Conservation (phyloP, 805 yeast genomes). For the Candida cerambycidarum region DNA sequence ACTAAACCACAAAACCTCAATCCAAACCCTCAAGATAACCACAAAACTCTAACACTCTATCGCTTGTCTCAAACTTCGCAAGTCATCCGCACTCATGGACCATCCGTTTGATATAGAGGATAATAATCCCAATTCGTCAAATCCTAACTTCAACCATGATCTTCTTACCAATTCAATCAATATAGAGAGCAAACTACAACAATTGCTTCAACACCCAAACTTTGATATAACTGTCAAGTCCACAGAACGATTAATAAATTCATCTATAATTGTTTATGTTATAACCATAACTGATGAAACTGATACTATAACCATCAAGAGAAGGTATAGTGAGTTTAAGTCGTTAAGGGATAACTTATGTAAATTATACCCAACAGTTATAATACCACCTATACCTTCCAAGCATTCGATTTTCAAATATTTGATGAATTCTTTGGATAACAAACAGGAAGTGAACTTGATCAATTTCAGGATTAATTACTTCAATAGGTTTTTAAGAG, state of each 20-base stretch:
- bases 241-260: conserved; percentile 35
- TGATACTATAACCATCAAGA: conserved; percentile 26
- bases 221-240: conserved; percentile 31
- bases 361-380: conserved; percentile 38
- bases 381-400: conserved; percentile 47
- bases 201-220: conserved; percentile 18
- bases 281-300: conserved; percentile 21
- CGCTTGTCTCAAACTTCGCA: neutral
- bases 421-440: conserved; percentile 39
- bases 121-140: conserved; percentile 32
- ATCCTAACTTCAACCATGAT: conserved; percentile 15
- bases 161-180: conserved; percentile 28
- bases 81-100: conserved; percentile 10
- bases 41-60: too few relatives aligned
- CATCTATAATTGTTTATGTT: conserved; percentile 38
- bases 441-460: conserved; percentile 32
- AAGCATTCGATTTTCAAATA: conserved; percentile 48
- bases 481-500: conserved; percentile 44
- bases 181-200: conserved; percentile 30
- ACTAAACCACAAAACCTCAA: too few relatives aligned
- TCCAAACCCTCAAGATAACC: too few relatives aligned
- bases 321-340: conserved; percentile 46
- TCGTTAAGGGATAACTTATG: conserved; percentile 39
- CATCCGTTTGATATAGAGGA: conserved; percentile 38
- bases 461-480: conserved; percentile 51